Evolutionary conservation across 805 yeast genomes (phyloP).

Genomic region (Saturnispora galanensis): DNA sequence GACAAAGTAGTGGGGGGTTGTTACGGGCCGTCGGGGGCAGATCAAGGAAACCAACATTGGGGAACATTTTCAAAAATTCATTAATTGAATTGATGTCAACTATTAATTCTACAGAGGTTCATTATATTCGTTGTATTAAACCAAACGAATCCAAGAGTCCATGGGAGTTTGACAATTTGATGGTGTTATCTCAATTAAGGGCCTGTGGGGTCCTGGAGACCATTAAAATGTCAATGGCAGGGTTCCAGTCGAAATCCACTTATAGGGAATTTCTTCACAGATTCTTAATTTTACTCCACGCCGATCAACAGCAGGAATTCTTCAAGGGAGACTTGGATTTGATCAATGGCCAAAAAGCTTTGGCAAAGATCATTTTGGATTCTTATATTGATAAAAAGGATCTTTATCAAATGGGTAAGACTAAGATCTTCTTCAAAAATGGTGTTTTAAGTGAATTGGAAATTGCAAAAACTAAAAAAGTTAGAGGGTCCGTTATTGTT

Average conservation of each 20-base stretch:
- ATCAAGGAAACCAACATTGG: constrained; percentile 80
- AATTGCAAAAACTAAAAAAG: constrained; percentile 68
- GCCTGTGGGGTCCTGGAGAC: constrained; percentile 99
- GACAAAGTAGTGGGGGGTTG: constrained; percentile 9
- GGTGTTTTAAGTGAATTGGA: constrained; percentile 92
- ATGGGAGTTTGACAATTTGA: constrained; percentile 88
- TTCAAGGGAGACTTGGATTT: constrained; percentile 39
- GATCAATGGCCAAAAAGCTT: constrained; percentile 46
- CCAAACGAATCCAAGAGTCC: constrained; percentile 91
- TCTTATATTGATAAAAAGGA: constrained; percentile 49
- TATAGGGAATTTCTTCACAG: constrained; percentile 86
- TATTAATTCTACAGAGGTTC: constrained; percentile 87
- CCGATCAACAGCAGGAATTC: constrained; percentile 54
- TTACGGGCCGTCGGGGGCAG: constrained; percentile 11
- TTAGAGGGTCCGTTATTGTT: constrained; percentile 67
- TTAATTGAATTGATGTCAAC: constrained; percentile 88
- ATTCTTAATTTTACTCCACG: constrained; percentile 69
- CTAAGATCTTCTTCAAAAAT: constrained; percentile 90
- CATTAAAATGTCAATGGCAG: constrained; percentile 91
- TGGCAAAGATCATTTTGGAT: constrained; percentile 58
- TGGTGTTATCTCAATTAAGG: constrained; percentile 90
- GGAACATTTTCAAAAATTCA: constrained; percentile 86
- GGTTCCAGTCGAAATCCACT: constrained; percentile 96
- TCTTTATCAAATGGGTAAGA: constrained; percentile 82
- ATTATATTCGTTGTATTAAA: constrained; percentile 93